Conservation (phyloP, 2,329 filamentous ascomycete species). For the Pestalotiopsis sp. region DNA sequence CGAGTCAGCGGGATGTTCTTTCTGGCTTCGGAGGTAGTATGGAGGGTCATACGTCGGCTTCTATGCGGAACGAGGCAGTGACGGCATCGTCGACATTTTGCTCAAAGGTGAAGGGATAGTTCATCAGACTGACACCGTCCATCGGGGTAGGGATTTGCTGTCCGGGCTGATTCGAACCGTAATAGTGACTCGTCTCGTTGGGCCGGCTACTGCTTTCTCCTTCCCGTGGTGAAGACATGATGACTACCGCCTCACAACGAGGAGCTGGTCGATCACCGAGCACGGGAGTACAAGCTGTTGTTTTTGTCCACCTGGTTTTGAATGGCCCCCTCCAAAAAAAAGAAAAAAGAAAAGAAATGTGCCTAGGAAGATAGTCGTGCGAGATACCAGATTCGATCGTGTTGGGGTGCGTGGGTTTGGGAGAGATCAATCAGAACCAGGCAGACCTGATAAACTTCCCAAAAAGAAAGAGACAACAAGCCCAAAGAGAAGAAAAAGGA, state of each 20-base stretch:
- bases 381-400: neutral
- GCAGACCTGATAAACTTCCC: neutral
- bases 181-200: neutral
- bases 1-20: neutral
- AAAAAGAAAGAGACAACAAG: neutral
- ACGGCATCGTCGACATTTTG: conserved; percentile 11
- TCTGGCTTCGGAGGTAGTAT: neutral
- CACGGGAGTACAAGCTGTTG: neutral
- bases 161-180: neutral
- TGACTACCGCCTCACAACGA: neutral
- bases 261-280: neutral
- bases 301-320: neutral
- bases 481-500: neutral
- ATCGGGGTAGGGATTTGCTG: neutral
- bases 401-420: neutral
- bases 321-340: neutral
- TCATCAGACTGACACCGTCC: conserved; percentile 10
- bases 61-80: conserved; percentile 13
- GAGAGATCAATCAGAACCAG: neutral
- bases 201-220: neutral
- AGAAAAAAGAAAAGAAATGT: neutral
- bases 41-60: conserved; percentile 13
- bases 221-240: neutral
- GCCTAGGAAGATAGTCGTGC: neutral
- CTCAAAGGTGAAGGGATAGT: conserved; percentile 15